Percentiles rank a stretch among this genome's conserved stretches.
These are phyloP conservation scores for Lactarius evosmus DNA, from an alignment of 768 basidiomycete genomes.

Conservation along the genomic window DNA sequence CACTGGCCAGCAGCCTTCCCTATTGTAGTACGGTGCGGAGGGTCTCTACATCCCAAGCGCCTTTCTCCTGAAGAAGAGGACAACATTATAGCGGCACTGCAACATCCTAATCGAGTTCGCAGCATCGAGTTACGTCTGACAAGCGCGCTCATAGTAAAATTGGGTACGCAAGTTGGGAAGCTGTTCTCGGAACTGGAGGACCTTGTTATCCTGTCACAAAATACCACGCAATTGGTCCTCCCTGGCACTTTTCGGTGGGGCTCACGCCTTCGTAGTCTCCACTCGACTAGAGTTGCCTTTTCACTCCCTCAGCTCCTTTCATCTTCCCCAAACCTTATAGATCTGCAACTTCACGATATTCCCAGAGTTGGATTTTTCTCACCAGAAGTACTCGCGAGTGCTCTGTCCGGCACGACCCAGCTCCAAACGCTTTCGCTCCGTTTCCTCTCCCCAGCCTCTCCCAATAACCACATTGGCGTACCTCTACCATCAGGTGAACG, in stretches of 20 bases:
- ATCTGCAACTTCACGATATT: background rate
- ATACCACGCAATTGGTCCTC: background rate
- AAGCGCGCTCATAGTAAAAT: background rate
- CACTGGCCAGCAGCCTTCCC: background rate
- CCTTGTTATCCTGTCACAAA: background rate
- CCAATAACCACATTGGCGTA: background rate
- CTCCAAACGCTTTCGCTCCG: background rate
- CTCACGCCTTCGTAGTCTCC: background rate
- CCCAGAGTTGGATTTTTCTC: background rate
- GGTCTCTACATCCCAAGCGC: background rate
- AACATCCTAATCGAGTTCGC: background rate
- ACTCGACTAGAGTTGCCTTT: background rate
- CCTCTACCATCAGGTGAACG: background rate
- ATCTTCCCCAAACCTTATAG: background rate
- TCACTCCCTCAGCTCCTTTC: background rate
- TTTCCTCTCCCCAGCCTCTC: background rate
- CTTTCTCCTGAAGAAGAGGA: background rate
- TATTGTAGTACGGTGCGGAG: background rate
- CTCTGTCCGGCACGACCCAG: background rate
- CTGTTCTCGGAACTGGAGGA: background rate
- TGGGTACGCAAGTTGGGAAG: background rate
- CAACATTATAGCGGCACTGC: background rate
- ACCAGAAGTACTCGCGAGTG: background rate
- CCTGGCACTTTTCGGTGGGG: background rate
- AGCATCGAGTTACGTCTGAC: background rate